Conservation (phyloP, 768 basidiomycete genomes). For the Leccinum imitatum region DNA sequence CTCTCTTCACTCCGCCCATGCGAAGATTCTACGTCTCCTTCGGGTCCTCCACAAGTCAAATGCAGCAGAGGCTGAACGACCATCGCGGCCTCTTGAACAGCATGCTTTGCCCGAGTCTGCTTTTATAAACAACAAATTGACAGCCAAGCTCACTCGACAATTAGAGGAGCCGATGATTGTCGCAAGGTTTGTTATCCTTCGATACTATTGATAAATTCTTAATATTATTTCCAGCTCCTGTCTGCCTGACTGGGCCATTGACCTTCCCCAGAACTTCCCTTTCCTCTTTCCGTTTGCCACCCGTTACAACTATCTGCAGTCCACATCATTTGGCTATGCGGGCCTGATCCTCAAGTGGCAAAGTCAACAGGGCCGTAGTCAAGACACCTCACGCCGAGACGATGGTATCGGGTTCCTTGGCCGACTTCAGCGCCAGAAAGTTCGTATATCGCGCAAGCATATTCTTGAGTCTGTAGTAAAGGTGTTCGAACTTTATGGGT, state of each 20-base stretch:
- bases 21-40: constrained; percentile 88
- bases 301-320: constrained; percentile 95
- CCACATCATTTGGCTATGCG: constrained; percentile 96
- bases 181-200: constrained; percentile 65
- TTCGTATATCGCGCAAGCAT: constrained; percentile 92
- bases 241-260: constrained; percentile 95
- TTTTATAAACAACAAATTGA: constrained; percentile 97
- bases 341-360: constrained; percentile 95
- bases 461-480: constrained; percentile 95
- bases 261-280: constrained; percentile 94
- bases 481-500: constrained; percentile 95
- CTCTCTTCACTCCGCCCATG: constrained; percentile 82
- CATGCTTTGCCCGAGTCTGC: constrained; percentile 72
- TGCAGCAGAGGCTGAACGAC: constrained; percentile 65
- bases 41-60: constrained; percentile 86
- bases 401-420: constrained; percentile 93
- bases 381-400: constrained; percentile 79
- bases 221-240: constrained; percentile 63
- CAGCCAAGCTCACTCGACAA: constrained; percentile 96
- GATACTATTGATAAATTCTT: neutral
- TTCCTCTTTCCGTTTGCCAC: constrained; percentile 99
- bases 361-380: constrained; percentile 77
- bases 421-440: constrained; percentile 92
- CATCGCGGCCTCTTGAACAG: constrained; percentile 45
- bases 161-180: constrained; percentile 99